Evolutionary conservation across 345 rosid genomes (phyloP).

Genomic region (Barbarea vulgaris): DNA sequence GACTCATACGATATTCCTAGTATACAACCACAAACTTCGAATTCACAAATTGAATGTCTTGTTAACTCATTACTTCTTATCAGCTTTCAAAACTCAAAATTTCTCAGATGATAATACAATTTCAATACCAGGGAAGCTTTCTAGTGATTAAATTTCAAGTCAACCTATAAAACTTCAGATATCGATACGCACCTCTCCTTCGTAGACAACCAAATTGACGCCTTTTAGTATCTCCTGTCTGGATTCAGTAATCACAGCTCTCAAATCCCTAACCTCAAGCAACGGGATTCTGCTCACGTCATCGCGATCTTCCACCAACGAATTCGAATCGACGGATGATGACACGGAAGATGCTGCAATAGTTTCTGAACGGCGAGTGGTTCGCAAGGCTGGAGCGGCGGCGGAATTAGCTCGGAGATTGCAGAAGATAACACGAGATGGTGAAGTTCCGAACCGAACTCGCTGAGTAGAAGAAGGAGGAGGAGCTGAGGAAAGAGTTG

Average conservation of each 20-base stretch:
- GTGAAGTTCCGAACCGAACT: conserved; percentile 21
- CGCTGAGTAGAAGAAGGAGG: conserved; percentile 32
- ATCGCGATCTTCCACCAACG: conserved; percentile 33
- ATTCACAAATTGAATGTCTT: not conserved
- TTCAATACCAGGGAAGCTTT: conserved; percentile 1
- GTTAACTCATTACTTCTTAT: not conserved
- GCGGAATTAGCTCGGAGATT: conserved; percentile 35
- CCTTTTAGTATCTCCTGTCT: conserved; percentile 88
- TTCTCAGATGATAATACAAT: not conserved
- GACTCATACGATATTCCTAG: not conserved
- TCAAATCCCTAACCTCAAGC: conserved; percentile 78
- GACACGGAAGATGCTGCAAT: conserved; percentile 14
- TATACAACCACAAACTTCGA: not conserved
- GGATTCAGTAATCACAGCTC: conserved; percentile 75
- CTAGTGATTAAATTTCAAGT: conserved; percentile 4
- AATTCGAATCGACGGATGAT: conserved; percentile 38
- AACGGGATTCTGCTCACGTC: conserved; percentile 53
- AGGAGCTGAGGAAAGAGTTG: conserved; percentile 21
- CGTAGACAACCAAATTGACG: conserved; percentile 65
- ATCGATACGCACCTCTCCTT: conserved; percentile 77
- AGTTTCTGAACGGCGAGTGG: conserved; percentile 18
- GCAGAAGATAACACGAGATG: conserved; percentile 28
- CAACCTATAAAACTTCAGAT: not conserved
- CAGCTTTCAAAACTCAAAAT: not conserved
- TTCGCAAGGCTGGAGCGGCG: conserved; percentile 17